A percentile compares a stretch with the other conserved stretches of the same genome.
phyloP scores from a whole-genome alignment of 768 basidiomycete genomes.

The Tulasnella sp. region DNA sequence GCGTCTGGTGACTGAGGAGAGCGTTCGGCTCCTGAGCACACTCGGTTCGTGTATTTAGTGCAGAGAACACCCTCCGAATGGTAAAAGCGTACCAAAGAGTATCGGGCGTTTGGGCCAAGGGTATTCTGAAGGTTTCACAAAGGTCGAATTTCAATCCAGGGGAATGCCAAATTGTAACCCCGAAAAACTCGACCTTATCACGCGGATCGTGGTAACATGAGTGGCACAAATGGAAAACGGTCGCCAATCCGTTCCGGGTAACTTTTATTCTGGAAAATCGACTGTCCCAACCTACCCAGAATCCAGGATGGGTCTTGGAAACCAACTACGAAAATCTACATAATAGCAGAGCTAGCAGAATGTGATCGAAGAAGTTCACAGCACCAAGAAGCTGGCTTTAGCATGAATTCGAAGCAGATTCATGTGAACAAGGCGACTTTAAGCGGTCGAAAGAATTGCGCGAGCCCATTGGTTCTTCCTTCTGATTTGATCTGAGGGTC shows the following conservation, averaged over 20 bases:
- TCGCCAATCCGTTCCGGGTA: not conserved
- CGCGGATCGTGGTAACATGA: not conserved
- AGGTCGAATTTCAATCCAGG: not conserved
- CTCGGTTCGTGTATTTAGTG: not conserved
- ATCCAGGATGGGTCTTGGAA: not conserved
- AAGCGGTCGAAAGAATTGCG: not conserved
- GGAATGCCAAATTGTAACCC: not conserved
- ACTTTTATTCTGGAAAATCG: not conserved
- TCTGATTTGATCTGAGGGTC: too few relatives aligned
- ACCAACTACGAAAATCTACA: not conserved
- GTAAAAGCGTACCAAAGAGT: not conserved
- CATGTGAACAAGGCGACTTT: not conserved
- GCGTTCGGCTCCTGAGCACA: not conserved
- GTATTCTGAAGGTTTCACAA: not conserved
- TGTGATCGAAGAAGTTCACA: not conserved
- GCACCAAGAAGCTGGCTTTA: not conserved
- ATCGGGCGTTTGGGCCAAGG: not conserved
- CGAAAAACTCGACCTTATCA: not conserved
- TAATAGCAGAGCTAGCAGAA: not conserved
- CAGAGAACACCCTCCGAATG: not conserved
- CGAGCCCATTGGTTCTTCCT: too few relatives aligned
- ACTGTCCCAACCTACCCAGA: not conserved
- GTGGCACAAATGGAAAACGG: not conserved
- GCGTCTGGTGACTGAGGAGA: not conserved
- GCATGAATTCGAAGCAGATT: not conserved